phyloP scores from a whole-genome alignment of 1,284 basidiomycete species.

The Ustilago lituana region DNA sequence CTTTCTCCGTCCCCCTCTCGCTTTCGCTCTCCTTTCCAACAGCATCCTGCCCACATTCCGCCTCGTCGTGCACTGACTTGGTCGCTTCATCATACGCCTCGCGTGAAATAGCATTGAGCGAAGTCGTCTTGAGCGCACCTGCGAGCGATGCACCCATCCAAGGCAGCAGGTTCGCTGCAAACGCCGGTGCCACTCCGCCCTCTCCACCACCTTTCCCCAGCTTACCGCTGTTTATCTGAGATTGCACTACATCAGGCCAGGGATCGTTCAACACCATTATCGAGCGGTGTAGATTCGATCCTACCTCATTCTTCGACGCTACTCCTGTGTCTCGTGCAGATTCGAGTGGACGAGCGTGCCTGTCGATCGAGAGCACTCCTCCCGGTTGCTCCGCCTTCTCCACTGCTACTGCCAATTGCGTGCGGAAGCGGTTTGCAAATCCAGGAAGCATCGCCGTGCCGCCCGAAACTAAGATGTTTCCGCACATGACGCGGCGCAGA shows the following conservation, averaged over 20 bases:
- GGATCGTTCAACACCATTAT: constrained; percentile 41
- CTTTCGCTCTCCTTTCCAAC: neutral
- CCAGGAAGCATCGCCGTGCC: constrained; percentile 91
- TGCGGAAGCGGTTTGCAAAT: constrained; percentile 84
- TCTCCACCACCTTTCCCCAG: neutral
- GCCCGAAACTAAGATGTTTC: constrained; percentile 83
- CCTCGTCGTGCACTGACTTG: constrained; percentile 12
- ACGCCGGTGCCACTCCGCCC: constrained; percentile 82
- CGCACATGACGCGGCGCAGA: constrained; percentile 80
- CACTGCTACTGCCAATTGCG: constrained; percentile 76
- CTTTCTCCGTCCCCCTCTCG: constrained; percentile 6
- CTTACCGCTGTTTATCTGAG: constrained; percentile 1
- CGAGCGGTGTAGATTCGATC: constrained; percentile 7
- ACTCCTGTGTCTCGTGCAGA: neutral
- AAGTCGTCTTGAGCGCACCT: constrained; percentile 70
- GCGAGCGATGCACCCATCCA: constrained; percentile 95
- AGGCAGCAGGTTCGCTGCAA: constrained; percentile 78
- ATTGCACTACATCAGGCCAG: constrained; percentile 18
- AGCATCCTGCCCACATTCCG: neutral
- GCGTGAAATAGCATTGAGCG: constrained; percentile 37
- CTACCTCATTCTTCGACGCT: neutral
- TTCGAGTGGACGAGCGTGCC: constrained; percentile 11
- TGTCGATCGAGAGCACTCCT: constrained; percentile 30
- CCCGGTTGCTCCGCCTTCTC: constrained; percentile 23
- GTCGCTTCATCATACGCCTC: constrained; percentile 41